Base-by-base conservation (phyloP, 1,139 yeast species). In the Meyerozyma sp. region DNA sequence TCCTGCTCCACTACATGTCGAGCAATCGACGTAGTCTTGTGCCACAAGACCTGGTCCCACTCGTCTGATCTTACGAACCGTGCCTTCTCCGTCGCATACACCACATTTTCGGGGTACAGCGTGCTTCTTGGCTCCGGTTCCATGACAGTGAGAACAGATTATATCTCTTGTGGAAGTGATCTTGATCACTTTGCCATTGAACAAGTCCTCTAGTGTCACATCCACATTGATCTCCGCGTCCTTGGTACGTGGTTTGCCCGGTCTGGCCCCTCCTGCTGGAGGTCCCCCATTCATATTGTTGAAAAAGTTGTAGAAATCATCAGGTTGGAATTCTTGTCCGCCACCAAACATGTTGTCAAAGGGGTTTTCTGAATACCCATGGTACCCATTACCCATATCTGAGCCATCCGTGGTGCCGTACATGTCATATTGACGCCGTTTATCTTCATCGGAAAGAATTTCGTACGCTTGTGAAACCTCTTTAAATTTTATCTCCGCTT, bases 401-500 rank as follows among this genome's bases (percentile, higher is more conserved):
- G 45, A 47, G 8, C 71, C 74, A 35, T 67, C 73, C 2, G 76
- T 61, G 34, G 75, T 66, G 3, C 87, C 87, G 54, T 76, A 77
- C 39, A 68, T 57, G 53, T 84, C 89, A 55, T 81, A 83, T 40
- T 75, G 73, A 35, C 66, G 66, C 46, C 90, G 63, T 53, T 73
- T 73, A 10, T 59, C 65, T 18, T 78, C 91, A 59, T 87, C 93
- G 28, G 79, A 76, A 46, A 87, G 68, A 11, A 82, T 68, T 58
- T 87, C 95, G 58, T 88, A 87, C 0, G 95, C 95, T 46, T 82
- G 84, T 11, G 82, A 75, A 43, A 88, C 76, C 54, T 82, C 88
- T 61, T 87, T 88, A 62, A 88, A 88, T 59, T 75, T 78, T 47
- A 76, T 66, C 57, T 87, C 95, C 1, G 91, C 85, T 34, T 66